Evolutionary conservation across 164 flowering plant genomes (phyloP), one percentile per base, ranked within the genome.

Genomic region (Vitis cinerea): DNA sequence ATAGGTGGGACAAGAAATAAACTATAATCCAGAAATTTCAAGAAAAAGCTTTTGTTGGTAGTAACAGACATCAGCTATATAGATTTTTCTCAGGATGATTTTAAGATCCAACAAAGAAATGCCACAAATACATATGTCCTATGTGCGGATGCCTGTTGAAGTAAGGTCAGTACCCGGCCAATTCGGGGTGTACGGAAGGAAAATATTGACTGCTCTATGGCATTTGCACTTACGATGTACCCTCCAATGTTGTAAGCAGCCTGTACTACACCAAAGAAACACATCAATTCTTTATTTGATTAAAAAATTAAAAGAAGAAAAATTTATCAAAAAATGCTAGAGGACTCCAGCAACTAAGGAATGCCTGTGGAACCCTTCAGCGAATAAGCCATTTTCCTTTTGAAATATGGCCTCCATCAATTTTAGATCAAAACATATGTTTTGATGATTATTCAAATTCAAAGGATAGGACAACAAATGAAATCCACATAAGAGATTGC

Each of bases 191-290:
- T 80, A 4, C 74, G 85, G 72, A 86, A 83, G 83, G 88, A 67
- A 64, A 93, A 85, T 76, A 93, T 79, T 31, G 87, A 71, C 64
- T 88, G 93, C 74, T 93, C 97, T 56, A 93, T 89, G 63, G 87
- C 78, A 84, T 78, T 86, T 69, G 92, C 93, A 78, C 91, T 93
- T 53, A 87, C 77, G 51, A 85, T 75, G 50, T 84, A 80, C 61
- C 97, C 94, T 62, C 92, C 88, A 59, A 93, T 87, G 81, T 91
- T 93, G 77, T 90, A 93, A 70, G 94, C 93, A 73, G 94, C 94
- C 98, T 93, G 93, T 89, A 87, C 83, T 75, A 84, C 55, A 82
- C 44, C 81, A 78, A 55, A 75, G 13, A 78, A 75, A 54, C 62
- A 66, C 71, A 72, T 77, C 62, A 83, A 61, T 49, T 61, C 31